These are phyloP conservation scores for Tirmania nivea DNA, from an alignment of 495 filamentous ascomycete species.

Conservation along the genomic window DNA sequence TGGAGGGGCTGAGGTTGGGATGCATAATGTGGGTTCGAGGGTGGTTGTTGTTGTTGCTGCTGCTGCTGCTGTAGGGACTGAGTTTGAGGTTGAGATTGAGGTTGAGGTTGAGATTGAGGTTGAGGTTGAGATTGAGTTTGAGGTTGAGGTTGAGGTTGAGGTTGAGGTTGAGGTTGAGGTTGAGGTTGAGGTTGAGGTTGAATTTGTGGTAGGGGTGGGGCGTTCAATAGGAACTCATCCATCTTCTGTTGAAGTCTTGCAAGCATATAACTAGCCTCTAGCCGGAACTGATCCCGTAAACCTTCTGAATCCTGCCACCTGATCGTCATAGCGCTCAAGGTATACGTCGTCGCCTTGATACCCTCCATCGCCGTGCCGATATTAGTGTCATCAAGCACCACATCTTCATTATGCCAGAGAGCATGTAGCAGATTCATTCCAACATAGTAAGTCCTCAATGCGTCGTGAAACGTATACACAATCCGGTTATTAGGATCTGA, in stretches of 20 bases:
- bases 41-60: not conserved
- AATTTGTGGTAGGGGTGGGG: not conserved
- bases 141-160: not conserved
- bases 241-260: conserved; percentile 8
- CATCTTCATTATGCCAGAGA: conserved; percentile 32
- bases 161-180: not conserved
- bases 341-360: conserved; percentile 15
- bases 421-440: conserved; percentile 48
- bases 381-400: conserved; percentile 18
- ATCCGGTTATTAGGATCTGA: conserved; percentile 25
- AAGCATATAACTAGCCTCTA: conserved; percentile 12
- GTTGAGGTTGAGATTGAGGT: not conserved
- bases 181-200: not conserved
- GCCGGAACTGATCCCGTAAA: conserved; percentile 17
- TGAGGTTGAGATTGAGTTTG: not conserved
- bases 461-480: conserved; percentile 51
- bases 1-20: not conserved
- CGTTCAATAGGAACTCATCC: not conserved
- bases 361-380: conserved; percentile 9
- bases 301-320: conserved; percentile 17
- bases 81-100: not conserved
- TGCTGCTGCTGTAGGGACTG: not conserved
- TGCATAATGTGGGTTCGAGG: not conserved
- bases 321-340: conserved; percentile 18
- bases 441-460: conserved; percentile 48